Evolutionary conservation across 2,329 filamentous ascomycete species (phyloP), one percentile per base, ranked within the genome.

Genomic region (Westerdykella aurantiaca): DNA sequence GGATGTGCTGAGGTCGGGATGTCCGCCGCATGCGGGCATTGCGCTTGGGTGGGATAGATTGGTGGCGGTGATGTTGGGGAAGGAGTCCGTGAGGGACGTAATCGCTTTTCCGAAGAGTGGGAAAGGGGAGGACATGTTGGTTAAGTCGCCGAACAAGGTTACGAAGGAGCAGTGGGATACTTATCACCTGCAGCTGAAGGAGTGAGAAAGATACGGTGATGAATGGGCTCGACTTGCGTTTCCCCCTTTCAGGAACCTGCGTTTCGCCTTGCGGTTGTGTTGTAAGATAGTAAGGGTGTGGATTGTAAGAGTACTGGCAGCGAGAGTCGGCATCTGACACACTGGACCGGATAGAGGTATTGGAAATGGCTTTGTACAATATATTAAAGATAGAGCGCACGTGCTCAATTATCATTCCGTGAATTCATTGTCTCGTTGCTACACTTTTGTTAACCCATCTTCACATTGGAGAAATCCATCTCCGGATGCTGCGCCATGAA

Each of bases 91-190:
- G 3, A 76, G 87, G 47, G 91, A 98, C 70, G 91, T 98, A 1
- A 96, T 98, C 67, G 90, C 90, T 0, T 98, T 98, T 61, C 94
- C 93, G 0, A 98, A 98, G 74, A 90, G 81, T 49, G 89, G 88
- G 48, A 89, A 83, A 63, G 90, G 93, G 0, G 86, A 95, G 61
- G 93, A 98, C 69, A 68, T 81, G 44, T 79, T 95, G 67, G 88
- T 95, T 2, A 82, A 80, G 55, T 87, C 86, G 49, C 93, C 93
- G 0, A 82, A 82, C 40, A 66, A 65, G 50, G 74, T 95, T 51
- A 86, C 77, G 0, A 69, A 79, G 45, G 77, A 79, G 48, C 75
- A 79, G 46, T 64, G 82, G 57, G 64, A 70, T 49, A 79, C 75
- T 2, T 85, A 85, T 70, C 78, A 82, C 59, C 57, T 85, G 43